phyloP scores from a whole-genome alignment of 305 asterid genomes.

The Fraxinus ornus region DNA sequence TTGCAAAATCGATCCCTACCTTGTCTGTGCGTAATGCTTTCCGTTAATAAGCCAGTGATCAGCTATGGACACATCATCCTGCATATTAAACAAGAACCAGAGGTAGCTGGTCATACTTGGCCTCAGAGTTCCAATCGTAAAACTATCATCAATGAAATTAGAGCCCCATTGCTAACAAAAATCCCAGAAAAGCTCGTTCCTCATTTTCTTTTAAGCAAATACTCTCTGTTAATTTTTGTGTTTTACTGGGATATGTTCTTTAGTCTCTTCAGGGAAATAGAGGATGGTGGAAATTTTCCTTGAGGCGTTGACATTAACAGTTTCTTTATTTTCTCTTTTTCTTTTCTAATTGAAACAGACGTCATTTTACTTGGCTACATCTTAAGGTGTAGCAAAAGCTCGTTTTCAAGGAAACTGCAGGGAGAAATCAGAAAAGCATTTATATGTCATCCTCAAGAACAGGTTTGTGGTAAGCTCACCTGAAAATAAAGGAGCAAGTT shows the following conservation, averaged over 20 bases:
- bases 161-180: neutral
- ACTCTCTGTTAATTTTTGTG: neutral
- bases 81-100: constrained; percentile 25
- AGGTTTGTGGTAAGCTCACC: constrained; percentile 36
- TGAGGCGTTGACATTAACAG: neutral
- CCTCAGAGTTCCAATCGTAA: neutral
- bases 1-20: constrained; percentile 35
- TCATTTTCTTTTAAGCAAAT: neutral
- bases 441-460: neutral
- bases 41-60: constrained; percentile 92
- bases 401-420: neutral
- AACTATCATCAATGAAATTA: neutral
- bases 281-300: neutral
- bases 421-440: neutral
- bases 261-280: neutral
- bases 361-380: neutral
- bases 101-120: neutral
- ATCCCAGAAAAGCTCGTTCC: neutral
- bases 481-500: constrained; percentile 88
- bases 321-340: neutral
- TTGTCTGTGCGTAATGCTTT: constrained; percentile 77
- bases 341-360: neutral
- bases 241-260: neutral
- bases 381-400: neutral
- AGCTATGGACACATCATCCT: constrained; percentile 77